Conservation (phyloP, 371 early-diverging fungal genomes). For the Choanephora cucurbitarum region DNA sequence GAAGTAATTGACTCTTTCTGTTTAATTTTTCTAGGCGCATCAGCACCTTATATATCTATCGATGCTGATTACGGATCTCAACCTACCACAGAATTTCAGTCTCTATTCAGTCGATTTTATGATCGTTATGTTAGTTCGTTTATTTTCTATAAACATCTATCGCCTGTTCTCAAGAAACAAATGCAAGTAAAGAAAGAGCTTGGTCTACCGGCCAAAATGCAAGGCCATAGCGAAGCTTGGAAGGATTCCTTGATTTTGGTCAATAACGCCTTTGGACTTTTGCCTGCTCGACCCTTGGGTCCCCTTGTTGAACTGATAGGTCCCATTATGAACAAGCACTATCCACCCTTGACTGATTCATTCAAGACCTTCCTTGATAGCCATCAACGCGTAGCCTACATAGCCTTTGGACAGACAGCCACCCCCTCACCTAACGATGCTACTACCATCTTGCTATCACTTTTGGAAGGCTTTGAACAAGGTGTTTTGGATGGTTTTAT, state of each 20-base stretch:
- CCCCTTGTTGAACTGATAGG: conserved; percentile 39
- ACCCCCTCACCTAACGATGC: conserved; percentile 11
- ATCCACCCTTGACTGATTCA: conserved; percentile 15
- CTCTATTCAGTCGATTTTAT: background rate
- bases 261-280: conserved; percentile 26
- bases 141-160: too few species aligned
- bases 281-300: conserved; percentile 28
- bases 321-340: conserved; percentile 26
- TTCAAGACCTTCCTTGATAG: conserved; percentile 18
- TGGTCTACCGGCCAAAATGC: background rate
- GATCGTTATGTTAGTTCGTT: conserved; percentile 2
- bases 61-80: background rate
- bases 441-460: conserved; percentile 19
- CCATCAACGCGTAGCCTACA: conserved; percentile 30
- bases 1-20: background rate
- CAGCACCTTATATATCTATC: conserved; percentile 15
- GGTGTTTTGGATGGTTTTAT: conserved; percentile 34
- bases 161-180: too few species aligned
- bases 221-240: background rate
- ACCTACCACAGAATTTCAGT: conserved; percentile 7
- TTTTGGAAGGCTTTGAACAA: conserved; percentile 23
- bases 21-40: background rate
- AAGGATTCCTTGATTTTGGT: conserved; percentile 21
- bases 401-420: conserved; percentile 41
- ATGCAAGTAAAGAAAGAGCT: conserved; percentile 9